Conservation (phyloP, 2,329 filamentous ascomycete genomes). For the Podosphaera xanthii region DNA sequence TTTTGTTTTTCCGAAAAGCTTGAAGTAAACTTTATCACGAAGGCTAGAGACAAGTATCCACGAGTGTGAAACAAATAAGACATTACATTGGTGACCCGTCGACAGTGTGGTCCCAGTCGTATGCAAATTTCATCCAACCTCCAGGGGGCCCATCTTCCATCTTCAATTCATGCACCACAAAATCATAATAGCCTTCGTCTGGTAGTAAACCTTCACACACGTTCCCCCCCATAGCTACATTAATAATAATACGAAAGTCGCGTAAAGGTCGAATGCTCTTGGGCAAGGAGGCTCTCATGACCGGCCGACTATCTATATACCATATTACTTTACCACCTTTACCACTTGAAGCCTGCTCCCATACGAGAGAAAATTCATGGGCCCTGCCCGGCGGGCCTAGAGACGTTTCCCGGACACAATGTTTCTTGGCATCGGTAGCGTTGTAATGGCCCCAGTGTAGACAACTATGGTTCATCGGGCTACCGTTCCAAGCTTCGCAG, state of each 20-base stretch:
- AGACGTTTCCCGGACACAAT: constrained; percentile 28
- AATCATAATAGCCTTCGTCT: constrained; percentile 29
- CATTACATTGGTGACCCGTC: constrained; percentile 14
- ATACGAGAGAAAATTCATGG: constrained; percentile 32
- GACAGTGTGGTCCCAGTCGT: constrained; percentile 21
- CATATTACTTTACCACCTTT: constrained; percentile 27
- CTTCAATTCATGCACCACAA: constrained; percentile 28
- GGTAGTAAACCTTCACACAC: constrained; percentile 30
- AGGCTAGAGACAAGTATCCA: no score
- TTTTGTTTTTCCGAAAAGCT: no score
- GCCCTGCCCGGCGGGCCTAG: constrained; percentile 22
- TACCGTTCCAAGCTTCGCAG: constrained; percentile 37
- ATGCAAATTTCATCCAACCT: constrained; percentile 30
- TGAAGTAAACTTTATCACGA: no score
- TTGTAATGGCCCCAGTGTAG: constrained; percentile 35
- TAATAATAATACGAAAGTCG: constrained; percentile 32
- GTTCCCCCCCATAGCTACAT: constrained; percentile 39
- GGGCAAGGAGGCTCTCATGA: constrained; percentile 33
- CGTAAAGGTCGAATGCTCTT: constrained; percentile 28
- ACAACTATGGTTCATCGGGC: constrained; percentile 30
- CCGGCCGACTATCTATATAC: constrained; percentile 32
- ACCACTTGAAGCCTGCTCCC: constrained; percentile 22
- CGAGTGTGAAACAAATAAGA: no score
- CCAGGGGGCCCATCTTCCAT: constrained; percentile 29
- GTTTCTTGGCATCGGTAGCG: constrained; percentile 30